phyloP scores from a whole-genome alignment of 1,284 basidiomycete species.

The Coniferiporia sulphurascens region DNA sequence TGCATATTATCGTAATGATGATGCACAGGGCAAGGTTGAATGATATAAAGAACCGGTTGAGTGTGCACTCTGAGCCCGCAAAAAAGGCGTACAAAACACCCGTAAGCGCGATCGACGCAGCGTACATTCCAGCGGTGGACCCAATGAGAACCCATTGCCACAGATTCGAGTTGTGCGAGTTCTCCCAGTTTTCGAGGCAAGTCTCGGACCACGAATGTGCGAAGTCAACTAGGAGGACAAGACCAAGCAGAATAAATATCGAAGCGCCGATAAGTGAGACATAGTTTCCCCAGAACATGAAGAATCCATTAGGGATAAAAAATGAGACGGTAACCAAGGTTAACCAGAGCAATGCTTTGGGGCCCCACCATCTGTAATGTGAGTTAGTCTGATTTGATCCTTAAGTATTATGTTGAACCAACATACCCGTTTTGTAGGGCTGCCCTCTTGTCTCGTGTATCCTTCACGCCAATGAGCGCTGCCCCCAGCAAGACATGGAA shows the following conservation, averaged over 20 bases:
- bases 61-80: conserved; percentile 77
- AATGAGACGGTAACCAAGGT: conserved; percentile 78
- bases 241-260: conserved; percentile 92
- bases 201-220: conserved; percentile 98
- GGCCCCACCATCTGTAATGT: conserved; percentile 89
- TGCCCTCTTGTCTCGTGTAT: conserved; percentile 88
- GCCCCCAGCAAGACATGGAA: conserved; percentile 84
- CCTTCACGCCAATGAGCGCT: conserved; percentile 80
- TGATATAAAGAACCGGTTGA: conserved; percentile 95
- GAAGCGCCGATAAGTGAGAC: conserved; percentile 87
- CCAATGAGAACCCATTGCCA: conserved; percentile 98
- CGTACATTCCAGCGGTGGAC: conserved; percentile 89
- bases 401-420: background rate
- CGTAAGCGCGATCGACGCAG: conserved; percentile 78
- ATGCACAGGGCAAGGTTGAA: conserved; percentile 85
- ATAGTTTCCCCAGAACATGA: conserved; percentile 96
- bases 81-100: conserved; percentile 92
- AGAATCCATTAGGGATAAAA: conserved; percentile 91
- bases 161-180: conserved; percentile 68
- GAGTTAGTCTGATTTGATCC: background rate
- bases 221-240: conserved; percentile 97
- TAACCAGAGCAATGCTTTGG: conserved; percentile 87
- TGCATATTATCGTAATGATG: conserved; percentile 77
- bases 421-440: conserved; percentile 92
- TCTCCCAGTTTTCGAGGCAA: conserved; percentile 94